A percentile compares a stretch with the other conserved stretches of the same genome.
Conservation (phyloP, 805 yeast genomes). For the Yarrowia hollandica region DNA sequence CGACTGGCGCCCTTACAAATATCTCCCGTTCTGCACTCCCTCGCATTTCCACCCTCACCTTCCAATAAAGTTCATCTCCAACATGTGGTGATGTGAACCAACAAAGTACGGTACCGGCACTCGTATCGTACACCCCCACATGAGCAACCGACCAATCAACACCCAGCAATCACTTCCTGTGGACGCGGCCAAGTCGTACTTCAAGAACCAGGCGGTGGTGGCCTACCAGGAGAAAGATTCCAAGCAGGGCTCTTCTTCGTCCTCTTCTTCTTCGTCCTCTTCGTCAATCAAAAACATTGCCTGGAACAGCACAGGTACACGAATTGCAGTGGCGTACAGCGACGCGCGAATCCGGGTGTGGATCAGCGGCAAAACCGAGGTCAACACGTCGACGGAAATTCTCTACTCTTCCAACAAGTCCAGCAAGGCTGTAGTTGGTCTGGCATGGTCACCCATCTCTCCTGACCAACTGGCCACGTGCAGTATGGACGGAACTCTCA, state of each 20-base stretch:
- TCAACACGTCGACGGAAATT: constrained; percentile 40
- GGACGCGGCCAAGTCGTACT: neutral
- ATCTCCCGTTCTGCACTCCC: too few species aligned
- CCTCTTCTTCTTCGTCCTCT: neutral
- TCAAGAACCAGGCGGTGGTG: neutral
- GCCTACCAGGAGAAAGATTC: constrained; percentile 25
- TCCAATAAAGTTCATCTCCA: constrained; percentile 10
- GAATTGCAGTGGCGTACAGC: constrained; percentile 39
- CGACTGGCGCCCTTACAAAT: too few species aligned
- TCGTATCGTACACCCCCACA: neutral
- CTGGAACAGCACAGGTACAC: constrained; percentile 41
- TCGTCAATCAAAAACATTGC: constrained; percentile 30
- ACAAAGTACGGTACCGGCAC: neutral
- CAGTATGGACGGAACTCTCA: constrained; percentile 50
- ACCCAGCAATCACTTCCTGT: neutral
- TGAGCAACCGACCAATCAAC: constrained; percentile 16
- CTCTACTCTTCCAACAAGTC: constrained; percentile 37
- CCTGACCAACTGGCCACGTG: constrained; percentile 52
- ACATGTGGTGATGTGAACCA: too few species aligned
- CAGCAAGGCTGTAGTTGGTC: constrained; percentile 46
- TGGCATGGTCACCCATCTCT: constrained; percentile 53
- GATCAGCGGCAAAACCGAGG: constrained; percentile 44
- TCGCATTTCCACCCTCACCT: too few species aligned
- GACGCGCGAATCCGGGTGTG: constrained; percentile 42
- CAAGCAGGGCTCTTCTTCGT: neutral